Evolutionary conservation across 2,329 filamentous ascomycete genomes (phyloP), one percentile per base, ranked within the genome.

Genomic region (Colletotrichum higginsianum): DNA sequence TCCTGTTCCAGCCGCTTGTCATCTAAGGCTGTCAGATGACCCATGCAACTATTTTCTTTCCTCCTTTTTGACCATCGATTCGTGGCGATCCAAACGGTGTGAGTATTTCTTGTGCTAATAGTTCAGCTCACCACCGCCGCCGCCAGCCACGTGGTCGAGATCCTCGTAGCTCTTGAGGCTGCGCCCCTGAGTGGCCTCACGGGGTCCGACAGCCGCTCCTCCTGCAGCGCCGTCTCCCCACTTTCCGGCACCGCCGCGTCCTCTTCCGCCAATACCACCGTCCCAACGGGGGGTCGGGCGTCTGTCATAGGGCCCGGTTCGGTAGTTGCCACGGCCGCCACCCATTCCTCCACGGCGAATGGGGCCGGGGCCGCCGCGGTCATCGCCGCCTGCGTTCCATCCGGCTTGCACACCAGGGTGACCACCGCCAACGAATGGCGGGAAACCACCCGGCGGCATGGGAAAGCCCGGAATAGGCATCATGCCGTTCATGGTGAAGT

Each of bases 131-230:
- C 94, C 93, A 50, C 92, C 91, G 50, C 92, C 94, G 46, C 89
- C 87, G 16, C 91, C 90, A 47, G 91, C 91, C 69, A 93, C 92
- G 56, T 97, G 96, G 84, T 99, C 96, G 30, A 99, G 86, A 80
- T 99, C 96, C 82, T 99, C 97, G 80, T 99, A 99, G 81, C 94
- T 98, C 88, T 97, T 98, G 75, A 99, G 84, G 73, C 94, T 98
- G 68, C 96, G 90, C 6, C 96, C 96, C 76, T 97, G 94, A 0
- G 97, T 95, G 13, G 96, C 96, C 82, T 98, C 95, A 23, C 94
- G 90, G 23, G 96, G 96, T 0, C 95, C 95, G 72, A 95, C 92
- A 2, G 93, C 91, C 44, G 92, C 91, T 30, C 89, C 92, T 49
- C 93, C 92, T 60, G 94, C 93, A 3, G 86, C 86, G 35, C 92